Conservation (phyloP, 768 basidiomycete species). For the Panellus pusillus region DNA sequence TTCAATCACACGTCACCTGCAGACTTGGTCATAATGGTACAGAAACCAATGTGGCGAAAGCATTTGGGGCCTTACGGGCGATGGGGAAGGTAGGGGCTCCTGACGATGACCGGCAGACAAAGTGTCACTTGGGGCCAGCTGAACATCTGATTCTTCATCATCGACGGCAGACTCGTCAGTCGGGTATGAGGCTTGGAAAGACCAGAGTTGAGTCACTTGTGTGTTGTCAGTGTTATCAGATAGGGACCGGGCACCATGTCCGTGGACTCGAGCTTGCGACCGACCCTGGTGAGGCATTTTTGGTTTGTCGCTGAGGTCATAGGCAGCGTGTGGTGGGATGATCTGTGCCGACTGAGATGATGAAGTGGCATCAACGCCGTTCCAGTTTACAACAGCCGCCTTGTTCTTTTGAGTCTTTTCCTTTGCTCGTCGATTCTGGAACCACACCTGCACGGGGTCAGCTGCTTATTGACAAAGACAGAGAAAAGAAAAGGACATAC, state of each 20-base stretch:
- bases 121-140: background rate
- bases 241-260: constrained; percentile 1
- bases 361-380: too few species aligned
- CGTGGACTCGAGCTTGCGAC: too few species aligned
- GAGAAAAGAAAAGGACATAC: constrained; percentile 43
- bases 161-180: background rate
- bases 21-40: too few species aligned
- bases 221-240: constrained; percentile 1
- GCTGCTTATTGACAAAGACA: background rate
- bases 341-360: too few species aligned
- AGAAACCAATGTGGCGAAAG: too few species aligned
- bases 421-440: constrained; percentile 88
- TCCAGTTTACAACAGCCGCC: too few species aligned
- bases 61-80: too few species aligned
- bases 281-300: too few species aligned
- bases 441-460: constrained; percentile 68
- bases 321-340: too few species aligned
- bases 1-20: too few species aligned
- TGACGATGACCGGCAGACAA: background rate
- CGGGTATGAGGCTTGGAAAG: background rate
- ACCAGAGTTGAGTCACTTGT: background rate
- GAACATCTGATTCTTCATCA: background rate
- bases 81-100: background rate
- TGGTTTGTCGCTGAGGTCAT: too few species aligned
- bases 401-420: constrained; percentile 78